Conservation (phyloP, 768 basidiomycete genomes). For the Sporobolomyces roseus region DNA sequence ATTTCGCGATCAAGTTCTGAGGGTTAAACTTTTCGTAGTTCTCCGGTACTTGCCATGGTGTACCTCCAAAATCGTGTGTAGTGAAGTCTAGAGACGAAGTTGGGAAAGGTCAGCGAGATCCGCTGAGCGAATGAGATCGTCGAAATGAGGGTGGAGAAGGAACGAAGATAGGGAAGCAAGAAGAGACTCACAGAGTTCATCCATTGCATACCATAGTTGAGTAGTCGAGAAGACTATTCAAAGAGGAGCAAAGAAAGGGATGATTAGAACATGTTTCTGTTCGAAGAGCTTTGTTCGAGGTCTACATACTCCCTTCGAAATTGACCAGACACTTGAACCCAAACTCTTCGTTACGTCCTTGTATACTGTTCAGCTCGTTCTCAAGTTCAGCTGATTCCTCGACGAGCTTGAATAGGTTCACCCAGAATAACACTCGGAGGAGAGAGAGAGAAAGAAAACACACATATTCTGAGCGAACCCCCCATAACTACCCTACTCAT, state of each 20-base stretch:
- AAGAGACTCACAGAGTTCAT: slow-evolving; percentile 62
- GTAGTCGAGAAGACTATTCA: slow-evolving; percentile 66
- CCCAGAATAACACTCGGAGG: background rate
- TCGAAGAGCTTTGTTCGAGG: too few species aligned
- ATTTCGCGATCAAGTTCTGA: slow-evolving; percentile 36
- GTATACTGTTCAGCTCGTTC: slow-evolving; percentile 55
- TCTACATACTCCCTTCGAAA: slow-evolving; percentile 66
- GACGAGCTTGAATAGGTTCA: background rate
- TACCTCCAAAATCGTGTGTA: slow-evolving; percentile 41
- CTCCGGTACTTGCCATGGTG: slow-evolving; percentile 42
- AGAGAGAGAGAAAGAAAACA: background rate
- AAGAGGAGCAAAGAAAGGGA: background rate
- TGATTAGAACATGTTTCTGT: slow-evolving; percentile 13
- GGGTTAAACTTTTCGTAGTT: slow-evolving; percentile 42
- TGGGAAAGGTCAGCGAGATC: too few species aligned
- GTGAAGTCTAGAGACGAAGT: slow-evolving; percentile 43
- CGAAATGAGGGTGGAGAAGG: too few species aligned
- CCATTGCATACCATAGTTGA: slow-evolving; percentile 81
- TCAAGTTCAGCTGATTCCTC: too few species aligned
- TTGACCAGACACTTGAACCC: slow-evolving; percentile 85
- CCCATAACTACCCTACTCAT: slow-evolving; percentile 40
- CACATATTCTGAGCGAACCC: slow-evolving; percentile 46
- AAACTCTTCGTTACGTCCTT: slow-evolving; percentile 83
- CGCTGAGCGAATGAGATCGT: too few species aligned
- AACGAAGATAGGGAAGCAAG: too few species aligned